phyloP scores from a whole-genome alignment of 2,329 filamentous ascomycete species.

The Microcera coccophila region DNA sequence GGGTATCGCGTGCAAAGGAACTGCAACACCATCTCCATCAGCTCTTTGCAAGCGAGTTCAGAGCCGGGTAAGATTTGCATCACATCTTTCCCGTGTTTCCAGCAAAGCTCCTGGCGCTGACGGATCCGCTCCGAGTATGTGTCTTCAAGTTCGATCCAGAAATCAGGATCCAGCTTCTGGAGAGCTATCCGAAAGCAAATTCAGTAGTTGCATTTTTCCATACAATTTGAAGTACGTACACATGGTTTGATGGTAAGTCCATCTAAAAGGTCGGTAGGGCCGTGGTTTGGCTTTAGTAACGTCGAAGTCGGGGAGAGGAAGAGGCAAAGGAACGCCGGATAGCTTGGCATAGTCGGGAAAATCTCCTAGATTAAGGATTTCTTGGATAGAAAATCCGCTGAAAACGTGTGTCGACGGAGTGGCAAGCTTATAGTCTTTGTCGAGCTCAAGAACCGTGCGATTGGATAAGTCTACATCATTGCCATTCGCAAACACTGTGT shows the following conservation, averaged over 20 bases:
- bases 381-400: constrained; percentile 66
- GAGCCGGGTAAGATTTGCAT: constrained; percentile 68
- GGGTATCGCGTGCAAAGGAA: constrained; percentile 78
- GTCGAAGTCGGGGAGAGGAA: constrained; percentile 61
- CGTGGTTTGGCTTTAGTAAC: constrained; percentile 64
- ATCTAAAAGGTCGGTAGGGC: constrained; percentile 77
- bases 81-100: constrained; percentile 59
- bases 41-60: constrained; percentile 75
- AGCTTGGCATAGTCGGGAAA: constrained; percentile 77
- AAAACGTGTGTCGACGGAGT: constrained; percentile 49
- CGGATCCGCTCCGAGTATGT: constrained; percentile 65
- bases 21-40: constrained; percentile 82
- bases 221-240: constrained; percentile 49
- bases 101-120: constrained; percentile 63
- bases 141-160: constrained; percentile 84
- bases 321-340: constrained; percentile 69
- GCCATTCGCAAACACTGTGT: constrained; percentile 7
- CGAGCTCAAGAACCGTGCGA: constrained; percentile 29
- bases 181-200: constrained; percentile 54
- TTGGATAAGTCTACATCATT: neutral
- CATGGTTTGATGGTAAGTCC: constrained; percentile 89
- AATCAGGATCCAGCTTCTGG: constrained; percentile 73
- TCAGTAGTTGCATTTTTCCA: no score
- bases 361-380: constrained; percentile 66
- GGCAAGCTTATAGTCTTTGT: constrained; percentile 34